phyloP scores from a whole-genome alignment of 1,139 yeast genomes.

The Meyerozyma smithsonii region DNA sequence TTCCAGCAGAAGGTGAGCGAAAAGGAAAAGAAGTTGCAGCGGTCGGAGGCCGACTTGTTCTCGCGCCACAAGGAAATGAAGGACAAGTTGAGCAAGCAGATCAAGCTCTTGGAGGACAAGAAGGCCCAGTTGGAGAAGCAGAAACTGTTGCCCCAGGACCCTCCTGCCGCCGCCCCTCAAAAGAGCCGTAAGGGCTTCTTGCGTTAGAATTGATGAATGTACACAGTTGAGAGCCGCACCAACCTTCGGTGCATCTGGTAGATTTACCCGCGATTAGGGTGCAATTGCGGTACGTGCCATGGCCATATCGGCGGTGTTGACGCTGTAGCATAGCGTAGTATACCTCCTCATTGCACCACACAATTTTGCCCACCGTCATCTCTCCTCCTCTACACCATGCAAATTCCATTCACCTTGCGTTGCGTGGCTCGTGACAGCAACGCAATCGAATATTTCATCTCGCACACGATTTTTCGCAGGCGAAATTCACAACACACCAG shows the following conservation, averaged over 20 bases:
- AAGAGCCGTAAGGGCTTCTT: conserved; percentile 55
- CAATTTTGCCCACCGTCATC: no score
- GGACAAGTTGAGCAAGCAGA: conserved; percentile 85
- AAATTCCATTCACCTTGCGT: conserved; percentile 1
- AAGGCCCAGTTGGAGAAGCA: conserved; percentile 75
- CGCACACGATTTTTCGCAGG: conserved; percentile 2
- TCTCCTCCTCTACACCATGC: no score
- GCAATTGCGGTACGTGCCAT: no score
- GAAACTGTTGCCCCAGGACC: conserved; percentile 55
- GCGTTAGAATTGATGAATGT: conserved; percentile 30
- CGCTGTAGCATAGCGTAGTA: no score
- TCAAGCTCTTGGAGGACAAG: conserved; percentile 85
- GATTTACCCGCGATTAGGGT: no score
- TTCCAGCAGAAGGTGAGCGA: conserved; percentile 96
- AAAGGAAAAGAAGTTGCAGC: conserved; percentile 95
- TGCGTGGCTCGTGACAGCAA: conserved; percentile 3
- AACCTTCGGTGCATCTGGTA: background rate
- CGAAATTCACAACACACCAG: background rate
- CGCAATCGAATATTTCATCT: conserved; percentile 1
- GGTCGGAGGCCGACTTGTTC: conserved; percentile 95
- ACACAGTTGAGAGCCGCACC: background rate
- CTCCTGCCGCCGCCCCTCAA: conserved; percentile 42
- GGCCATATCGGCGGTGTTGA: no score
- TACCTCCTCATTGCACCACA: background rate
- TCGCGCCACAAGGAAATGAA: conserved; percentile 96